Base-by-base conservation (phyloP, 768 basidiomycete species). In the Podaxis sp. region DNA sequence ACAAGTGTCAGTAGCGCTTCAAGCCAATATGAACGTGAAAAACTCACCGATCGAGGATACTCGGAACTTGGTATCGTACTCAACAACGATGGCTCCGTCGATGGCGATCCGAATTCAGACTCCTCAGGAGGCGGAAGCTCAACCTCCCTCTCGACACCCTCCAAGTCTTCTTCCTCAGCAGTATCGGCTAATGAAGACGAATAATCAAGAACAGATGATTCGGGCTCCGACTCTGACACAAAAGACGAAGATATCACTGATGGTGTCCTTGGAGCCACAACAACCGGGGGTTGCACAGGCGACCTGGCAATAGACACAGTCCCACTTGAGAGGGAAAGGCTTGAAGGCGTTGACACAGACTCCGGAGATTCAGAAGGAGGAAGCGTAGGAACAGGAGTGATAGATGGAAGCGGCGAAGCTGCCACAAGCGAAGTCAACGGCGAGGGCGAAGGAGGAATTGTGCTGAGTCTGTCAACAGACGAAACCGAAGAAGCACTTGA, bases 41-140 rank as follows among this genome's bases (percentile, higher is more conserved):
- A 30, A 79, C 80, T 68, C 69, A 83, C 83, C 15, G 74, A 68
- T 61, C 70, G 74, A 40, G 1, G 13, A 52, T 52, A n/a, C 44
- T 39, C 53, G 2, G 46, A 56, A 39, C 68, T 70, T 19, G 66
- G 69, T 42, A 75, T 74, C 2, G 82, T 83, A 11, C 85, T 80
- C 19, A 90, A 71, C 30, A 90, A 72, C 1, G 87, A 83, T 5
- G 88, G 86, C 65, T 79, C 80, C 2, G 87, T 88, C 4, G 84
- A 80, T 17, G 78, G 68, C 77, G 70, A 63, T 60, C 66, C 30
- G 17, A 63, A 38, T 61, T 63, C 2, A 61, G 55, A 52, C 3
- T 66, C 66, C 28, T 66, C 66, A 12, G 33, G 68, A 65, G 53
- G 57, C n/a, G 59, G 30, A 5, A 57, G n/a, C 42, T 66, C 57